These are phyloP conservation scores for Pestalotiopsis sp. DNA, from an alignment of 2,329 filamentous ascomycete species.

Conservation along the genomic window DNA sequence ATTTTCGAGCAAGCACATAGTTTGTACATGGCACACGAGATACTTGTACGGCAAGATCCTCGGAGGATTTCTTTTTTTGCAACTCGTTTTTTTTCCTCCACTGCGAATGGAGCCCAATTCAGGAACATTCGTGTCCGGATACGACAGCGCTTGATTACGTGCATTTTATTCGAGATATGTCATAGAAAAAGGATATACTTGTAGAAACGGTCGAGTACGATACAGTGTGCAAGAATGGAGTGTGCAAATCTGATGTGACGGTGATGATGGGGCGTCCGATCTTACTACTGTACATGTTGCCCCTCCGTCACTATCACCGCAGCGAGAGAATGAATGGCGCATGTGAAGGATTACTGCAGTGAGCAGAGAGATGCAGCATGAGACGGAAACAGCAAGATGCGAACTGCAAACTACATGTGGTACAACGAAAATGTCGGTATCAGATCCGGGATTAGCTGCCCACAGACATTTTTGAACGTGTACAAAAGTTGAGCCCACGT, in stretches of 20 bases:
- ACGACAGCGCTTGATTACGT: background rate
- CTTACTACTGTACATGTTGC: too few species aligned
- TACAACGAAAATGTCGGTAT: background rate
- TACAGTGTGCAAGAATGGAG: too few species aligned
- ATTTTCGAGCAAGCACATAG: background rate
- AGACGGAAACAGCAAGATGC: too few species aligned
- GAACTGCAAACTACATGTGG: background rate
- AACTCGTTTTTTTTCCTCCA: background rate
- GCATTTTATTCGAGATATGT: background rate
- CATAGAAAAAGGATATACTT: background rate
- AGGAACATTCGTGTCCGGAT: background rate
- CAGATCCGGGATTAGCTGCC: background rate
- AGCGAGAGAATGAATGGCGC: too few species aligned
- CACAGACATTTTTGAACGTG: background rate
- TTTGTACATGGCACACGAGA: slow-evolving; percentile 22
- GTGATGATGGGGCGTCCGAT: too few species aligned
- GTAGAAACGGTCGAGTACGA: too few species aligned
- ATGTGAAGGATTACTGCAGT: too few species aligned
- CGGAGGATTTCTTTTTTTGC: background rate
- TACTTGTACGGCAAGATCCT: background rate
- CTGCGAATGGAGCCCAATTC: background rate
- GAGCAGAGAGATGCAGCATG: too few species aligned
- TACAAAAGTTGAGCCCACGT: background rate
- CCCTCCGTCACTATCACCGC: too few species aligned
- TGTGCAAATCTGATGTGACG: too few species aligned